These are phyloP conservation scores for Trichoderma sp. DNA, from an alignment of 2,329 filamentous ascomycete genomes.

Conservation along the genomic window DNA sequence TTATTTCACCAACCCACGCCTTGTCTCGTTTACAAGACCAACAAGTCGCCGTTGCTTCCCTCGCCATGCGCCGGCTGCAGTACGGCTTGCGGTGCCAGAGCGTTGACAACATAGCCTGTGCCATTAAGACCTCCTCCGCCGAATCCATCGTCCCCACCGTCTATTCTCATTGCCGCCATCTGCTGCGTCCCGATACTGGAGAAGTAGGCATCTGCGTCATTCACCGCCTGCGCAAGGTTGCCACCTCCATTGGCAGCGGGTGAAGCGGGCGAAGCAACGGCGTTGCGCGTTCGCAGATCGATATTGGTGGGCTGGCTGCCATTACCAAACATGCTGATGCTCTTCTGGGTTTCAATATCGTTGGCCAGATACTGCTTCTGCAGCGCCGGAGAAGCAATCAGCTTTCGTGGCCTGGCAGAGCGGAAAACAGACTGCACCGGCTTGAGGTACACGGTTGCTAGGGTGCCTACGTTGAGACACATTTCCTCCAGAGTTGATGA, in stretches of 20 bases:
- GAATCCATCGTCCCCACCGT: conserved; percentile 62
- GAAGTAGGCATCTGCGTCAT: conserved; percentile 89
- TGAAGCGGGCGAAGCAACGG: conserved; percentile 18
- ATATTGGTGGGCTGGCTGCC: conserved; percentile 55
- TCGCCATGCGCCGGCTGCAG: conserved; percentile 68
- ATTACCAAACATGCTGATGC: conserved; percentile 58
- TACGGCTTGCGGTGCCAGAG: conserved; percentile 74
- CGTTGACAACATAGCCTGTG: conserved; percentile 73
- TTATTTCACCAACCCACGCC: not conserved
- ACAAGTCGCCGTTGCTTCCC: conserved; percentile 69
- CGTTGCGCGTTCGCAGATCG: conserved; percentile 43
- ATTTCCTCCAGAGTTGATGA: conserved; percentile 91
- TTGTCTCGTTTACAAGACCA: conserved; percentile 57
- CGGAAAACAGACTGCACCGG: conserved; percentile 97
- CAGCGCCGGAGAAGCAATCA: conserved; percentile 82
- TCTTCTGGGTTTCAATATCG: conserved; percentile 57
- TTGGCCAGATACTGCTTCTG: conserved; percentile 69
- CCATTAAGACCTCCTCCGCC: conserved; percentile 58
- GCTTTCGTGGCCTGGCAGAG: conserved; percentile 74
- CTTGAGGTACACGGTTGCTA: conserved; percentile 97
- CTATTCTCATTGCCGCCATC: conserved; percentile 71
- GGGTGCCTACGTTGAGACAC: conserved; percentile 92
- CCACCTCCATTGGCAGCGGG: conserved; percentile 32
- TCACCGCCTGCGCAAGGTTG: conserved; percentile 70
- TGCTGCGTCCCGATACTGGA: conserved; percentile 72